Evolutionary conservation across 1,284 basidiomycete genomes (phyloP).

Genomic region (Sanguinoderma infundibulare): DNA sequence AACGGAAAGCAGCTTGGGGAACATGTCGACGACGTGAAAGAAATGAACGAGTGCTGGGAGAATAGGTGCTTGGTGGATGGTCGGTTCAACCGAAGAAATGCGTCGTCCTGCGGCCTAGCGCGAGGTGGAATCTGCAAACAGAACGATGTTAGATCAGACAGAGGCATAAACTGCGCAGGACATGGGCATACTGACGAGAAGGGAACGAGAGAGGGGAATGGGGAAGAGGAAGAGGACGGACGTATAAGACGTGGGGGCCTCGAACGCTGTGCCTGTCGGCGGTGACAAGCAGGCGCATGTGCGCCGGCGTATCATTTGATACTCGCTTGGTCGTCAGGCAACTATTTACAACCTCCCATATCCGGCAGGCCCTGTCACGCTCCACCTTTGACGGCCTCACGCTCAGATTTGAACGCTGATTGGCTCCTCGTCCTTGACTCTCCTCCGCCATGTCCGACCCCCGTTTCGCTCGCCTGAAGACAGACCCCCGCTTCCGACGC

Average conservation of each 20-base stretch:
- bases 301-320: constrained; percentile 22
- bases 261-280: constrained; percentile 18
- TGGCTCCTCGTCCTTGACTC: constrained; percentile 23
- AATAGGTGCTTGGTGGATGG: constrained; percentile 23
- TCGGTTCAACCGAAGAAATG: constrained; percentile 38
- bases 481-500: constrained; percentile 92
- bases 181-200: constrained; percentile 35
- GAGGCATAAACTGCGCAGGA: neutral
- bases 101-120: constrained; percentile 44
- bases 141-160: neutral
- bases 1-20: constrained; percentile 44
- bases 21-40: constrained; percentile 46
- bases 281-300: constrained; percentile 5
- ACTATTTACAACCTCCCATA: constrained; percentile 9
- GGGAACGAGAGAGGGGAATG: constrained; percentile 39
- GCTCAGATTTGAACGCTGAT: constrained; percentile 19
- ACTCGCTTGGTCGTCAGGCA: constrained; percentile 20
- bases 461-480: constrained; percentile 86
- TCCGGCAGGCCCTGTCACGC: constrained; percentile 9
- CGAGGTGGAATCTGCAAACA: constrained; percentile 32
- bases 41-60: constrained; percentile 26
- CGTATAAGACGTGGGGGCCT: constrained; percentile 28
- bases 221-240: constrained; percentile 25
- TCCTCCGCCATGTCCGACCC: constrained; percentile 69
- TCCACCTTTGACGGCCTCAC: constrained; percentile 20